A percentile compares a stretch with the other conserved stretches of the same genome.
Evolutionary conservation across 129 eudicot species (phyloP).

Genomic region (Escallonia herrerae): DNA sequence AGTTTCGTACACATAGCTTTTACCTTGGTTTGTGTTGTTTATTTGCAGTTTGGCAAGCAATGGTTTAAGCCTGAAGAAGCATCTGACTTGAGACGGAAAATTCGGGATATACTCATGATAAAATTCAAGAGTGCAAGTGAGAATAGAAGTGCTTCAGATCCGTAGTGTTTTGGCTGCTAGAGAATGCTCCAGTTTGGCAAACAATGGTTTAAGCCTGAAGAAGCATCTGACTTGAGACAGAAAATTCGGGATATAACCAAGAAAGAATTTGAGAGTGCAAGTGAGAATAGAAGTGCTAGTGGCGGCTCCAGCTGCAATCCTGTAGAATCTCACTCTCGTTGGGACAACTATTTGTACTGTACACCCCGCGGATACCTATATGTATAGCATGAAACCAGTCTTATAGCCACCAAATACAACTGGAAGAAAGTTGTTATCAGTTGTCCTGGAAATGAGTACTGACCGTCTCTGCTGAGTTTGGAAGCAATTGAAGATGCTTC

Average conservation of each 20-base stretch:
- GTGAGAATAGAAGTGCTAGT: constrained; percentile 5
- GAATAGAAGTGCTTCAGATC: constrained; percentile 1
- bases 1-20: neutral
- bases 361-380: no score
- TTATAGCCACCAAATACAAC: no score
- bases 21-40: constrained; percentile 2
- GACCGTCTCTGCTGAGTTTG: no score
- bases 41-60: constrained; percentile 51
- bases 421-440: no score
- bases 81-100: constrained; percentile 52
- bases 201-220: constrained; percentile 66
- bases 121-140: constrained; percentile 39
- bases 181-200: constrained; percentile 44
- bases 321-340: no score
- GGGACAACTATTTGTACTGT: no score
- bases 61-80: constrained; percentile 83
- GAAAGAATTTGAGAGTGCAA: constrained; percentile 37
- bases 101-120: constrained; percentile 34
- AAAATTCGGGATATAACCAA: constrained; percentile 36
- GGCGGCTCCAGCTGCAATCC: no score
- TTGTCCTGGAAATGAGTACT: no score
- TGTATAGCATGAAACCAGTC: no score
- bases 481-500: no score
- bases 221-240: constrained; percentile 68
- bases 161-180: neutral